These are phyloP conservation scores for Trichoderma lentiforme DNA, from an alignment of 2,329 filamentous ascomycete genomes.

Conservation along the genomic window DNA sequence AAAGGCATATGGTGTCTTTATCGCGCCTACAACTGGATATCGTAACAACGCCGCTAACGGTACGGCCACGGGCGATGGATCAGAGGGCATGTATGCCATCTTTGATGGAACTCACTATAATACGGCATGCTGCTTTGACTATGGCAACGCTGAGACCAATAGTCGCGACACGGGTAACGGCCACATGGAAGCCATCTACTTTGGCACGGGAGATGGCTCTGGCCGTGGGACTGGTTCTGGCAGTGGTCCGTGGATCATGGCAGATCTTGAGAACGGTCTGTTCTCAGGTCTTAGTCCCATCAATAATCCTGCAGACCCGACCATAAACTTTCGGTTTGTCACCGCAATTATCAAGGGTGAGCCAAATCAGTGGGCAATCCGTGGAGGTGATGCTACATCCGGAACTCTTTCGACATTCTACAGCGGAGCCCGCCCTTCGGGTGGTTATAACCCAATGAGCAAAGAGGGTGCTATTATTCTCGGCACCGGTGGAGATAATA, in stretches of 20 bases:
- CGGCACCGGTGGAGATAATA: background rate
- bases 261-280: constrained; percentile 1
- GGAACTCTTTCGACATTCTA: constrained; percentile 7
- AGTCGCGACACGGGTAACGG: constrained; percentile 1
- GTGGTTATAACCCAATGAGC: constrained; percentile 2
- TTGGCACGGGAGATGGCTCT: background rate
- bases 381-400: background rate
- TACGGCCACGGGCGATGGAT: background rate
- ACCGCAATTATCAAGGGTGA: background rate
- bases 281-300: background rate
- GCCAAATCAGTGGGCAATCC: background rate
- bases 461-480: constrained; percentile 11
- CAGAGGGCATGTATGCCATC: background rate
- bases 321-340: background rate
- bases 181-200: constrained; percentile 14
- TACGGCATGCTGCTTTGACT: constrained; percentile 1
- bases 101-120: constrained; percentile 6
- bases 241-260: constrained; percentile 5
- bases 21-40: background rate
- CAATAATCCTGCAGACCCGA: background rate
- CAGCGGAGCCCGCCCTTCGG: background rate
- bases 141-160: constrained; percentile 7
- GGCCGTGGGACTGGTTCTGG: background rate
- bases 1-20: constrained; percentile 14
- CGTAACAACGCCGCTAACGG: background rate